Conservation (phyloP, 169 alveolate species). For the Miamiensis avidus region DNA sequence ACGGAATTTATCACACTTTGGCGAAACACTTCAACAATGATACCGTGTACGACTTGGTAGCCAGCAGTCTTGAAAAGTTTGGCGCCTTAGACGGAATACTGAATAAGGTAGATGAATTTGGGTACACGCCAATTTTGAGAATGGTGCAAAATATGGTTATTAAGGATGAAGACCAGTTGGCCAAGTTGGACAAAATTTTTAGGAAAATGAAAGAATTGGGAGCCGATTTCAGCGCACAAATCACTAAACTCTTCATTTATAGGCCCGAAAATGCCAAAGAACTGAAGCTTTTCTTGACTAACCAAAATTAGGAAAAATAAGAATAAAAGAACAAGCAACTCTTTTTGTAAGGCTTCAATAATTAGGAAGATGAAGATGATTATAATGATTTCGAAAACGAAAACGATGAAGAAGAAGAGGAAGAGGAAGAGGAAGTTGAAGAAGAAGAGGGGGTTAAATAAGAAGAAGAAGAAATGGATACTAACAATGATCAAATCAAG, state of each 20-base stretch:
- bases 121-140: neutral
- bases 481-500: neutral
- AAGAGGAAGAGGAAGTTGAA: neutral
- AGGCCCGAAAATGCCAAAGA: neutral
- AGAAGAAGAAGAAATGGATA: neutral
- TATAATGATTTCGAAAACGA: neutral
- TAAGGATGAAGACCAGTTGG: neutral
- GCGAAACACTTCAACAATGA: neutral
- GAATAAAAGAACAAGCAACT: neutral
- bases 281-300: neutral
- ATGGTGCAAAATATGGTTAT: neutral
- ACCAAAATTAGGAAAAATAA: neutral
- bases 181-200: neutral
- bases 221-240: neutral
- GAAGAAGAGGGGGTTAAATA: neutral
- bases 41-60: neutral
- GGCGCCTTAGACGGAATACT: neutral
- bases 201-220: neutral
- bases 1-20: neutral
- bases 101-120: neutral
- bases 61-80: neutral
- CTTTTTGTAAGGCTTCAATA: neutral
- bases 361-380: neutral
- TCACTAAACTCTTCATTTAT: neutral
- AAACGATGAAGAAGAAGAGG: slow-evolving; percentile 12